Conservation (phyloP, 2,329 filamentous ascomycete genomes). For the Phialophora tarda region DNA sequence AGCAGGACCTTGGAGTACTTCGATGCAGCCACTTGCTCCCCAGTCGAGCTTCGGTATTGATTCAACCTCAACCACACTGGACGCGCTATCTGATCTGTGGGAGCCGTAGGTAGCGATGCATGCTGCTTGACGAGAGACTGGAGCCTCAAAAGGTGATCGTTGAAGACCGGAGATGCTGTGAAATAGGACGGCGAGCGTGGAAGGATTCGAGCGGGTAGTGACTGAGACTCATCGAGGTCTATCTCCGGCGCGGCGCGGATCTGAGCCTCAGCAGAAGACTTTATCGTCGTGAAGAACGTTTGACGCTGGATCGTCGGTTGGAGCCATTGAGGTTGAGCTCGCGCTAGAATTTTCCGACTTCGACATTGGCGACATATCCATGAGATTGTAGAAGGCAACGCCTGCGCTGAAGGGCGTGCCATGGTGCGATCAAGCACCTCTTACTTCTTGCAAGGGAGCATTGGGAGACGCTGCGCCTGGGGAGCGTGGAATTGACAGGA, state of each 20-base stretch:
- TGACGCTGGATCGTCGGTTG: constrained; percentile 13
- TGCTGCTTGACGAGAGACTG: constrained; percentile 74
- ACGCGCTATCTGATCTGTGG: constrained; percentile 69
- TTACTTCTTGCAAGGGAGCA: background rate
- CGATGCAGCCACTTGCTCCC: constrained; percentile 74
- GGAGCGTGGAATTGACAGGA: background rate
- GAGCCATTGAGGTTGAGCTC: constrained; percentile 19
- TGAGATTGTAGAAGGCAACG: constrained; percentile 24
- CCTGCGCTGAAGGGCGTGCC: constrained; percentile 25
- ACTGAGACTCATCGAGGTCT: constrained; percentile 45
- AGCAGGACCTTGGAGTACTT: constrained; percentile 79
- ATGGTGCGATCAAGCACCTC: constrained; percentile 15
- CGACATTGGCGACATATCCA: constrained; percentile 34
- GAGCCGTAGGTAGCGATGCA: constrained; percentile 71
- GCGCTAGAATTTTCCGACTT: constrained; percentile 10
- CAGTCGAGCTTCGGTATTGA: constrained; percentile 73
- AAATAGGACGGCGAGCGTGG: constrained; percentile 95
- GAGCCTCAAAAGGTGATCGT: constrained; percentile 78
- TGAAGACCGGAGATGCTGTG: constrained; percentile 81
- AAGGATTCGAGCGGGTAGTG: constrained; percentile 70
- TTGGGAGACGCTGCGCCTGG: background rate
- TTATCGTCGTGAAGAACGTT: constrained; percentile 33
- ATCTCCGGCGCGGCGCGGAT: constrained; percentile 52
- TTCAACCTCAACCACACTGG: constrained; percentile 80
- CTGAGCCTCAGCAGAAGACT: constrained; percentile 29